phyloP scores from a whole-genome alignment of 257 asterid genomes.

The Coffea eugenioides region DNA sequence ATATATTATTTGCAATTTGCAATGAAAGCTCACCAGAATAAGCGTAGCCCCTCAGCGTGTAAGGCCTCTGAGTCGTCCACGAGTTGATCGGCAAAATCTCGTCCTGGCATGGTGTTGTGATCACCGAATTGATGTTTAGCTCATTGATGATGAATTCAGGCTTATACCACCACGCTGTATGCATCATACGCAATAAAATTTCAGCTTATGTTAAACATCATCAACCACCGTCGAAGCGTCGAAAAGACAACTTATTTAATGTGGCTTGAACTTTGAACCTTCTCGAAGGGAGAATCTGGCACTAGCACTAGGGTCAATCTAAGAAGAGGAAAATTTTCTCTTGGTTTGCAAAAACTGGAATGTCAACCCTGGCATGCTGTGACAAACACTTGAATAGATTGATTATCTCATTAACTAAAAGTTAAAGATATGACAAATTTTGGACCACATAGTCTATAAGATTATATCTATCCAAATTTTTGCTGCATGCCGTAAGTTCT shows the following conservation, averaged over 20 bases:
- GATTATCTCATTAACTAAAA: no score
- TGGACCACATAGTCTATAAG: no score
- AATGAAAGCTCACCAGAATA: constrained; percentile 62
- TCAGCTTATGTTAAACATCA: not conserved
- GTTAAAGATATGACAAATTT: no score
- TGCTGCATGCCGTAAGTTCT: not conserved
- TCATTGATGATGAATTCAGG: constrained; percentile 86
- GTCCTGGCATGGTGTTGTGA: constrained; percentile 89
- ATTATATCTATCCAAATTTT: no score
- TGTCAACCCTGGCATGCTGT: not conserved
- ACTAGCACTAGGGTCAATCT: not conserved
- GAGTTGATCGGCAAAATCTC: constrained; percentile 81
- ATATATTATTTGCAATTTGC: not conserved
- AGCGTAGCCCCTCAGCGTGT: constrained; percentile 80
- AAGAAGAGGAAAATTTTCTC: not conserved
- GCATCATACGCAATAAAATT: not conserved
- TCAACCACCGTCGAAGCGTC: not conserved
- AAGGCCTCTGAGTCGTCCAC: constrained; percentile 86
- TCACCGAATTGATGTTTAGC: constrained; percentile 86
- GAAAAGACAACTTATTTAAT: not conserved
- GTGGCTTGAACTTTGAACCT: not conserved
- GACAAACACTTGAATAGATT: no score
- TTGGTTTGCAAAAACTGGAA: no score
- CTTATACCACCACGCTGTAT: constrained; percentile 96
- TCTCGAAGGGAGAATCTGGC: no score